Evolutionary conservation across 257 asterid species (phyloP), one percentile per base, ranked within the genome.

Genomic region (Solanum neorickii): DNA sequence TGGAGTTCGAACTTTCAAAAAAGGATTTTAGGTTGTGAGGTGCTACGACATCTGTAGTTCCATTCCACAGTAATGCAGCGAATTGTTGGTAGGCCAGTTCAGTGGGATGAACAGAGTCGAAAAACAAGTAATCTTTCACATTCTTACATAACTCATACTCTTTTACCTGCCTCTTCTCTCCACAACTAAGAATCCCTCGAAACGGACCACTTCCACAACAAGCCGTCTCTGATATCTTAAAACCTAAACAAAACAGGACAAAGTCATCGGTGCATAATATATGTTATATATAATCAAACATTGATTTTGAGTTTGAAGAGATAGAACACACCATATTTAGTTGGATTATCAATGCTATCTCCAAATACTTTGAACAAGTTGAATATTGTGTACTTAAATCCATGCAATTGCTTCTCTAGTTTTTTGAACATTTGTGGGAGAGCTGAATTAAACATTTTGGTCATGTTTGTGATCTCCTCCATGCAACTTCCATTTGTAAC

Each of bases 111-210:
- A 7, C 12, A 31, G 42, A 15, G 41, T 70, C 23, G n/a, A 70
- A 70, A 33, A 70, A 33, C 14, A 70, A 18, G 25, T 70, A 70
- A 70, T 70, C 78, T 2, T 33, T 33, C 27, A 92, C 93, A 72
- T 93, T 87, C 12, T 89, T 75, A 69, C 94, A 94, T 35, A 92
- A 82, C 56, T 90, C 88, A 25, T 47, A 93, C 18, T 92, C 92
- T 87, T 89, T 88, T 7, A 88, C 90, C 14, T 9, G 46, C 84
- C 95, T 89, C 88, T 87, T 92, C 5, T 94, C 94, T 74, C 97
- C 95, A 56, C 95, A 94, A 89, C 92, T 93, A 87, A 52, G 56
- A 14, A 72, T n/a, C 15, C 94, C 97, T 49, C 90, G 85, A 33
- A 31, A 31, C 33, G 33, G 33, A 31, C 33, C 33, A 31, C 3